A percentile compares a stretch with the other conserved stretches of the same genome.
phyloP scores from a whole-genome alignment of 1,284 basidiomycete species.

The Malassezia psittaci region DNA sequence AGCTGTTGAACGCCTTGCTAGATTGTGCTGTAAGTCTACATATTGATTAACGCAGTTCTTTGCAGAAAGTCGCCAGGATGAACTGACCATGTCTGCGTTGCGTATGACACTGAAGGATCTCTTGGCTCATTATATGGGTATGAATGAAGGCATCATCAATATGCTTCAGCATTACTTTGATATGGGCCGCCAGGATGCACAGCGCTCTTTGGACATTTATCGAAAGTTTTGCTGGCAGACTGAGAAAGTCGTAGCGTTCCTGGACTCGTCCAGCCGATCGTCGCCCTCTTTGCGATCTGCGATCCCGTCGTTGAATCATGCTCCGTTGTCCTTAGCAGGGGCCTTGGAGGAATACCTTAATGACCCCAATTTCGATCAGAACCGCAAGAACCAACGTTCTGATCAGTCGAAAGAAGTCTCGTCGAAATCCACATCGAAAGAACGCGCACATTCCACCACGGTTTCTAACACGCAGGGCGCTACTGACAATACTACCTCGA shows the following conservation, averaged over 20 bases:
- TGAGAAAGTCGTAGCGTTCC: slow-evolving; percentile 82
- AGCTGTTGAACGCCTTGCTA: slow-evolving; percentile 72
- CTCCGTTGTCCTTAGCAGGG: slow-evolving; percentile 81
- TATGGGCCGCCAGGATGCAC: slow-evolving; percentile 86
- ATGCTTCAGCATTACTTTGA: slow-evolving; percentile 87
- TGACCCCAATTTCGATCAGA: slow-evolving; percentile 80
- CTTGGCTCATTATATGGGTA: slow-evolving; percentile 85
- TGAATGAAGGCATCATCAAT: slow-evolving; percentile 97
- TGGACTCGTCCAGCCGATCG: slow-evolving; percentile 81
- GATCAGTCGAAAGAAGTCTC: too few relatives aligned
- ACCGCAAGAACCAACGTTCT: too few relatives aligned
- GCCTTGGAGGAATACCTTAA: slow-evolving; percentile 90
- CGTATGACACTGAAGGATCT: slow-evolving; percentile 96
- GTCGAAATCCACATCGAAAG: too few relatives aligned
- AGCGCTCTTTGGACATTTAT: slow-evolving; percentile 76
- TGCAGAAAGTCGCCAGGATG: slow-evolving; percentile 80
- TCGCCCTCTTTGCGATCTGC: slow-evolving; percentile 84
- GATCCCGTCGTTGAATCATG: slow-evolving; percentile 88
- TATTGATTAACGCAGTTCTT: slow-evolving; percentile 63
- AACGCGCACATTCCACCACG: too few relatives aligned
- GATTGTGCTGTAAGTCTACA: slow-evolving; percentile 59
- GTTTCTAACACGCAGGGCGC: too few relatives aligned
- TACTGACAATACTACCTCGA: too few relatives aligned
- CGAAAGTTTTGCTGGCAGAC: slow-evolving; percentile 90
- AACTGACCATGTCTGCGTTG: slow-evolving; percentile 76